These are phyloP conservation scores for Somion occarium DNA, from an alignment of 1,284 basidiomycete genomes.

Conservation along the genomic window DNA sequence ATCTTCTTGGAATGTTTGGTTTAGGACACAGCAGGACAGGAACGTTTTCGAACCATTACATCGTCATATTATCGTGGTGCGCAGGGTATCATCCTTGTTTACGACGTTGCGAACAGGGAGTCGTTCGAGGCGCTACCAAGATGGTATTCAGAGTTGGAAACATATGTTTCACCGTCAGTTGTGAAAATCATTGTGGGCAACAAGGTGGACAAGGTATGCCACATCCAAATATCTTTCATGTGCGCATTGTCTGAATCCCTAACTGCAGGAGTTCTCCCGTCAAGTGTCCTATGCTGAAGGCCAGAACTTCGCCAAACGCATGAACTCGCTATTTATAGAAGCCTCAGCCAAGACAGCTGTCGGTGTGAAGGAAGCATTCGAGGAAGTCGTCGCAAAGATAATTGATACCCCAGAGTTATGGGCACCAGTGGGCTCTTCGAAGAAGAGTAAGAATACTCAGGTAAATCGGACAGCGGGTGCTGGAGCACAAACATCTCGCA, in stretches of 20 bases:
- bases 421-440: slow-evolving; percentile 31
- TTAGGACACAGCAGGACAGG: slow-evolving; percentile 89
- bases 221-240: not conserved
- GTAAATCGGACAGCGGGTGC: not conserved
- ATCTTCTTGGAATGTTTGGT: no score
- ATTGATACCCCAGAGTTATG: slow-evolving; percentile 68
- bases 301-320: slow-evolving; percentile 73
- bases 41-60: slow-evolving; percentile 89
- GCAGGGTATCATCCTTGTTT: slow-evolving; percentile 93
- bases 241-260: not conserved
- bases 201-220: slow-evolving; percentile 86
- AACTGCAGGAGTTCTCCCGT: slow-evolving; percentile 76
- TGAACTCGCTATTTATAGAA: slow-evolving; percentile 85
- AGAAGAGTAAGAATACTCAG: not conserved
- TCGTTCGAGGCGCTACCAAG: slow-evolving; percentile 89
- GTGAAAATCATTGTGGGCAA: slow-evolving; percentile 95
- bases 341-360: slow-evolving; percentile 84
- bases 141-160: slow-evolving; percentile 95
- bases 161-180: slow-evolving; percentile 84
- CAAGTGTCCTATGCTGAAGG: slow-evolving; percentile 84
- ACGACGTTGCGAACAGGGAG: slow-evolving; percentile 88
- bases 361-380: slow-evolving; percentile 78
- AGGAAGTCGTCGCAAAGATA: slow-evolving; percentile 70
- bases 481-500: not conserved
- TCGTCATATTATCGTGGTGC: slow-evolving; percentile 91